These are phyloP conservation scores for Tulasnella sp. DNA, from an alignment of 768 basidiomycete species.

Conservation along the genomic window DNA sequence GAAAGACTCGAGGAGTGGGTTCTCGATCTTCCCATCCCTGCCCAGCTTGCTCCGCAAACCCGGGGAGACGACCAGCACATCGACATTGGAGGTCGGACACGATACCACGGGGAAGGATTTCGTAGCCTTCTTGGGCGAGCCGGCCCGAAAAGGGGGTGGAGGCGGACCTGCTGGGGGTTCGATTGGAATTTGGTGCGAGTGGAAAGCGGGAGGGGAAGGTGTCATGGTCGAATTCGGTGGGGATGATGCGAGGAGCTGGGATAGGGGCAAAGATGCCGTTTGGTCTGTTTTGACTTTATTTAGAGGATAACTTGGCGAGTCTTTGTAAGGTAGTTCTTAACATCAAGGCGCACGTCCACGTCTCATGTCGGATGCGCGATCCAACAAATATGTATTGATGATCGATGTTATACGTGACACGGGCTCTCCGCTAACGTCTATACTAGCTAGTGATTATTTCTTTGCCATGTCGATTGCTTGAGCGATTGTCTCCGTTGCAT, in stretches of 20 bases:
- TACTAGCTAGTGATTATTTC: no score
- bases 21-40: conserved; percentile 43
- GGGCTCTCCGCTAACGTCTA: no score
- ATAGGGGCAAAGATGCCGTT: conserved; percentile 64
- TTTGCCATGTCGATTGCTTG: no score
- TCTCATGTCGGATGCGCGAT: no score
- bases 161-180: conserved; percentile 71
- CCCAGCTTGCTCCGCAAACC: conserved; percentile 31
- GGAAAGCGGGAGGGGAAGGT: conserved; percentile 67
- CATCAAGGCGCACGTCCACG: no score
- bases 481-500: no score
- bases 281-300: conserved; percentile 67
- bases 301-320: background rate
- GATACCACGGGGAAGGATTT: conserved; percentile 67
- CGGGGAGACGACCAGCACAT: background rate
- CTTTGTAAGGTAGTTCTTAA: no score
- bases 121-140: conserved; percentile 67
- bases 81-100: conserved; percentile 31
- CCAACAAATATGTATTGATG: no score
- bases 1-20: conserved; percentile 27
- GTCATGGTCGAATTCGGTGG: conserved; percentile 83
- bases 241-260: conserved; percentile 70
- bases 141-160: conserved; percentile 84
- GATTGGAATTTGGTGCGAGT: conserved; percentile 90
- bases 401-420: no score